Base-by-base conservation (phyloP, 345 rosid species). In the Lumnitzera littorea region DNA sequence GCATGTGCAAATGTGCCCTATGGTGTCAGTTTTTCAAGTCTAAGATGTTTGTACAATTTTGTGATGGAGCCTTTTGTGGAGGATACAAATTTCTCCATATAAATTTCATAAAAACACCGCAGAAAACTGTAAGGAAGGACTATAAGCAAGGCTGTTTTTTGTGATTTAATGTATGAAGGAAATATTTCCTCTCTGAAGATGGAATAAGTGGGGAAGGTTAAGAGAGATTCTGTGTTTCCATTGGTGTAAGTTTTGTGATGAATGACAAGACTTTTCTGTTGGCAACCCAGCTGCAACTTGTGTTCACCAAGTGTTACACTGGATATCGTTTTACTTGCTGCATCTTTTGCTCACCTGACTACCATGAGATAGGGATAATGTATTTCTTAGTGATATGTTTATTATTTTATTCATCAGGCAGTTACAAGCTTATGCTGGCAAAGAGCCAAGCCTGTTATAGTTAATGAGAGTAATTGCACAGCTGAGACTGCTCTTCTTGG, bases 381-480 rank as follows among this genome's bases (percentile, higher is more conserved):
- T n/a, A 51, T 31, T 64, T 24, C 46, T 58, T 53, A 43, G 57
- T 68, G 51, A 66, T 66, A 62, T 65, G 69, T 50, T 76, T 12
- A 31, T 63, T 55, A 56, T 27, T 49, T 57, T 71, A 50, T 67
- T 70, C 25, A 58, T 67, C 81, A 95, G 99, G 97, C 91, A 52
- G 94, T 95, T 64, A 74, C 96, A 55, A 88, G 97, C 80, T 83
- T 95, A 70, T 84, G 96, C 76, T 95, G 96, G 97, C 97, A 95
- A 78, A 88, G 96, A 81, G 86, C 89, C 62, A 91, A 91, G 83
- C 89, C 97, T 61, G 81, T 84, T 60, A 58, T 74, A 57, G 86
- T 95, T 60, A 88, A 86, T 71, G 97, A 95, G 76, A 84, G 76
- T 75, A 83, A 61, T 65, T 85, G 88, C 74, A 76, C 80, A 51